Base-by-base conservation (phyloP, 768 basidiomycete genomes). In the Cubamyces sp. region DNA sequence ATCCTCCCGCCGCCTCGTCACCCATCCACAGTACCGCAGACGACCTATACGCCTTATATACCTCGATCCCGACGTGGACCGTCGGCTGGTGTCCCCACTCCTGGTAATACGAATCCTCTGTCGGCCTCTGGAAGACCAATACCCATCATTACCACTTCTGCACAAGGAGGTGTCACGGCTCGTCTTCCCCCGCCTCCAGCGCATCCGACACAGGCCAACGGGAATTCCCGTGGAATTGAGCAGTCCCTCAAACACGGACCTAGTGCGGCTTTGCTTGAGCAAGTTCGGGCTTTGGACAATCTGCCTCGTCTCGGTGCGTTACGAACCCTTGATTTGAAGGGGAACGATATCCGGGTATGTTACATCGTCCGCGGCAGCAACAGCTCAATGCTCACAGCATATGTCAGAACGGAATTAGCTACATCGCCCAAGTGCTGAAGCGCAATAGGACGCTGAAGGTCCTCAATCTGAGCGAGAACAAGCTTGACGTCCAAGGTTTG, bases 361-460 rank as follows among this genome's bases (percentile, higher is more conserved):
- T 15, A 34, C 51, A 21, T 48, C 8, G 39, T 21, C 30, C 15
- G 60, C 18, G 34, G 34, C 6, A 5, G 9, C 34, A 34, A 9
- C 34, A 11, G 11, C 9, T 1, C 9, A 34, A 9, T 11, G 34
- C 34, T 34, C 6, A 34, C 9, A 34, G 9, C 9, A 41, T 30
- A 61, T 23, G 5, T 15, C 62, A 85, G 83, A 84, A 75, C 45
- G 96, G 96, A 0, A 88, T 98, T 39, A 85, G 84, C 0, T 98
- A 97, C 70, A 85, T 98, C 50, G 90, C 95, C 0, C 96, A 98
- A 75, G 96, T 98, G 0, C 79, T 98, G 64, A 98, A 98, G 72
- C 88, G 96, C 40, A 98, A 99, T 74, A 81, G 95, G 46, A 98
- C 96, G 3, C 79, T 98, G 46, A 97, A 96, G 75, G 88, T 98